Evolutionary conservation across 176 grass and related monocot genomes (phyloP).

Genomic region (Canna indica): DNA sequence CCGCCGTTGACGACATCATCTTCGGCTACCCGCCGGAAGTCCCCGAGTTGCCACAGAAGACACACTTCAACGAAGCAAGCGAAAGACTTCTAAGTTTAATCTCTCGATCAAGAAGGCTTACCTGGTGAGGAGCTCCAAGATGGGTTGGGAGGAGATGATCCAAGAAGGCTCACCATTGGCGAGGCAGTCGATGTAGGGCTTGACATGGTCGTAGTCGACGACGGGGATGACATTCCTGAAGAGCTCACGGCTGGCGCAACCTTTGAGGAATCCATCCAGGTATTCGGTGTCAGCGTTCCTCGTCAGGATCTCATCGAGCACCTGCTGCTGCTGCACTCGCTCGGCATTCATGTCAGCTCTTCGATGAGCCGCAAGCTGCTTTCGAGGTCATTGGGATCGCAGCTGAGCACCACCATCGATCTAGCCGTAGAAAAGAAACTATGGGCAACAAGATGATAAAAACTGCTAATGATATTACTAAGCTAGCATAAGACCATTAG

Average conservation of each 20-base stretch:
- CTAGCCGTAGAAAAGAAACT: too few relatives aligned
- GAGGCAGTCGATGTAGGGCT: constrained; percentile 60
- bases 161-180: constrained; percentile 48
- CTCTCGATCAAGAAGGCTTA: too few relatives aligned
- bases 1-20: constrained; percentile 66
- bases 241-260: neutral
- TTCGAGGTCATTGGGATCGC: constrained; percentile 43
- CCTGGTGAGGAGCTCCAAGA: constrained; percentile 74
- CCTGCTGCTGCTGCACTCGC: constrained; percentile 38
- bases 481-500: neutral
- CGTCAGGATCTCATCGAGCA: constrained; percentile 43
- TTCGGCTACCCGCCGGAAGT: constrained; percentile 69
- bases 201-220: constrained; percentile 66
- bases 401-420: constrained; percentile 32
- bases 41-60: constrained; percentile 34
- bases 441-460: too few relatives aligned
- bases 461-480: too few relatives aligned
- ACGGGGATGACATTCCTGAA: constrained; percentile 54
- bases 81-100: too few relatives aligned
- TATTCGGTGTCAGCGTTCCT: constrained; percentile 55
- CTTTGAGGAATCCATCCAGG: constrained; percentile 37
- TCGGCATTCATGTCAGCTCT: constrained; percentile 45
- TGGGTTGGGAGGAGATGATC: constrained; percentile 49
- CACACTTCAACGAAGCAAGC: neutral
- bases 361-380: constrained; percentile 44